Evolutionary conservation across 1,284 basidiomycete species (phyloP).

Genomic region (Gymnopus androsaceus): DNA sequence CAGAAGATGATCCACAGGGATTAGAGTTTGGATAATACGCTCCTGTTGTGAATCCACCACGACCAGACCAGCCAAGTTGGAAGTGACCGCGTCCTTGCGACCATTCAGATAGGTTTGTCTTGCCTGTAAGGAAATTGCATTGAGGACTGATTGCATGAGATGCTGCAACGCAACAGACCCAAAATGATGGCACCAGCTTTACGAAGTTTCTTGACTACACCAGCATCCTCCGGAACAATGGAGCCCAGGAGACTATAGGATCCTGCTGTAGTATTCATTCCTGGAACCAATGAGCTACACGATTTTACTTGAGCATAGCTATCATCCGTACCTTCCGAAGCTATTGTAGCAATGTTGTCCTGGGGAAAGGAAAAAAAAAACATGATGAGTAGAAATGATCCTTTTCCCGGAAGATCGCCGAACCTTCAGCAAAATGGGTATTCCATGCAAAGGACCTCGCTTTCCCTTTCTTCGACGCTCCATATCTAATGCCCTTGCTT

Average conservation of each 20-base stretch:
- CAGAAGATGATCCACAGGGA: constrained; percentile 67
- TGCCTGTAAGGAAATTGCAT: constrained; percentile 35
- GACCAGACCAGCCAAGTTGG: constrained; percentile 67
- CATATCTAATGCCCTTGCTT: constrained; percentile 54
- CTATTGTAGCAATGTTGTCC: constrained; percentile 65
- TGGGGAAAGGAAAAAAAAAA: constrained; percentile 13
- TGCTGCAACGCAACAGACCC: constrained; percentile 33
- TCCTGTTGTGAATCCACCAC: constrained; percentile 62
- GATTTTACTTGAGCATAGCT: not conserved
- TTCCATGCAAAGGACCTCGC: constrained; percentile 69
- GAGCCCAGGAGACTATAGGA: constrained; percentile 60
- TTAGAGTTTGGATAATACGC: constrained; percentile 63
- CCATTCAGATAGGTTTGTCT: constrained; percentile 66
- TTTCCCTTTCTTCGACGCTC: constrained; percentile 55
- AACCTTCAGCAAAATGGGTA: constrained; percentile 63
- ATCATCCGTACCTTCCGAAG: constrained; percentile 46
- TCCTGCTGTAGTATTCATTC: constrained; percentile 69
- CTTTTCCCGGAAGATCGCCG: not conserved
- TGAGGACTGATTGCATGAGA: not conserved
- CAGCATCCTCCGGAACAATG: constrained; percentile 62
- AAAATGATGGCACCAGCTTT: constrained; percentile 70
- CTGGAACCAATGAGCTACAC: constrained; percentile 28
- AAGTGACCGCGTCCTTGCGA: constrained; percentile 58
- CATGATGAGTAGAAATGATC: too few relatives aligned
- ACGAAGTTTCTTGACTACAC: constrained; percentile 59